phyloP scores from a whole-genome alignment of 1,284 basidiomycete genomes.

The Hemileia vastatrix region DNA sequence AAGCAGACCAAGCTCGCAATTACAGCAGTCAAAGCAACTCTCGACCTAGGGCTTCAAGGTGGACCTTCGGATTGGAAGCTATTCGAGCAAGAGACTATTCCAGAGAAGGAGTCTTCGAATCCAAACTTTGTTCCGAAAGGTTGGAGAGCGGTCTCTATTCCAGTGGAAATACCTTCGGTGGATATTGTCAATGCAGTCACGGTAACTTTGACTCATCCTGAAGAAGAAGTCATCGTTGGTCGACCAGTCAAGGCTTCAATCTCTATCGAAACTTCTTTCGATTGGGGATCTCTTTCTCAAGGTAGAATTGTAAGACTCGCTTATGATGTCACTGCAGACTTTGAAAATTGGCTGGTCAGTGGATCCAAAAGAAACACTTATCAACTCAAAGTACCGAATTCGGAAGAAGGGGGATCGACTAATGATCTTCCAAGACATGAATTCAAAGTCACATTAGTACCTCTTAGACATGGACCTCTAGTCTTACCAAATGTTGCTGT shows the following conservation, averaged over 20 bases:
- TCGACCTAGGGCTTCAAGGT: not conserved
- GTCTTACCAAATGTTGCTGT: slow-evolving; percentile 26
- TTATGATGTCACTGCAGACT: slow-evolving; percentile 34
- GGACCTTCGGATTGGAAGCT: not conserved
- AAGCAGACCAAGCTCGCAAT: not conserved
- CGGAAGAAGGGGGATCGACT: not conserved
- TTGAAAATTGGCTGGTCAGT: slow-evolving; percentile 35
- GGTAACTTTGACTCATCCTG: not conserved
- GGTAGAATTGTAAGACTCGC: slow-evolving; percentile 21
- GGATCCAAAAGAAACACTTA: slow-evolving; percentile 31
- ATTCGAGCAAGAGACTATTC: not conserved
- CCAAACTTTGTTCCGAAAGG: not conserved
- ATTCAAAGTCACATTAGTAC: slow-evolving; percentile 28
- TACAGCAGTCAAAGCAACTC: not conserved
- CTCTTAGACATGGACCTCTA: slow-evolving; percentile 29
- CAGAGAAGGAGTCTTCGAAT: no score
- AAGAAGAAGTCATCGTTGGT: slow-evolving; percentile 24
- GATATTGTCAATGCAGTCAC: slow-evolving; percentile 30
- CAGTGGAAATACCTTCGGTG: slow-evolving; percentile 31
- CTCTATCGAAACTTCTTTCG: slow-evolving; percentile 22
- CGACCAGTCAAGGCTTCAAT: slow-evolving; percentile 25
- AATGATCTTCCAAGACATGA: not conserved
- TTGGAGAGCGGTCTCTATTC: slow-evolving; percentile 32
- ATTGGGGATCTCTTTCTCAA: slow-evolving; percentile 18
- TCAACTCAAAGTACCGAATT: not conserved